Conservation (phyloP, 768 basidiomycete genomes). For the Naematelia encephala region DNA sequence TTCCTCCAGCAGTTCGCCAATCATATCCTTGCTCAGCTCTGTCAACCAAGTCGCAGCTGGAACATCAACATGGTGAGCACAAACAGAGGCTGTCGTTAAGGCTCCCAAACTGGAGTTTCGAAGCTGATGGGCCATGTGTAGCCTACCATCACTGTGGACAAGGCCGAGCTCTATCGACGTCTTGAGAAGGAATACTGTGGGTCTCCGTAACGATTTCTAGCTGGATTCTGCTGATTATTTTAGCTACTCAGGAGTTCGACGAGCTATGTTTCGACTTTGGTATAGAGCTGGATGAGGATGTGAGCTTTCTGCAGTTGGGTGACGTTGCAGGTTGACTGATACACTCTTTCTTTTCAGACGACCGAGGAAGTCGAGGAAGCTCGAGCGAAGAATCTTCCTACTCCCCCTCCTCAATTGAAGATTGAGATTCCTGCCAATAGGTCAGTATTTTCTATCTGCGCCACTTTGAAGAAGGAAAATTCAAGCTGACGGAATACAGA, state of each 20-base stretch:
- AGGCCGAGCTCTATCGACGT: constrained; percentile 84
- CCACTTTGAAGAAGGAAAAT: too few relatives aligned
- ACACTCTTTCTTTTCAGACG: constrained; percentile 58
- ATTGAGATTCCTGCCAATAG: constrained; percentile 99
- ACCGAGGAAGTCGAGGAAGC: constrained; percentile 80
- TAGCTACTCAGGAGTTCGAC: constrained; percentile 93
- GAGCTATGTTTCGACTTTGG: constrained; percentile 95
- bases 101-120: not conserved
- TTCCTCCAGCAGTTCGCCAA: not conserved
- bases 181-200: constrained; percentile 79
- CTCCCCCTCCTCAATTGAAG: constrained; percentile 88
- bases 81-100: not conserved
- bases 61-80: not conserved
- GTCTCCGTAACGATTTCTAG: constrained; percentile 18
- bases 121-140: constrained; percentile 3
- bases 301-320: constrained; percentile 53
- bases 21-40: not conserved
- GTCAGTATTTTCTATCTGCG: constrained; percentile 50
- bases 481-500: constrained; percentile 54
- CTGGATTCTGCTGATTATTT: not conserved
- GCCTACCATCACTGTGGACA: constrained; percentile 96
- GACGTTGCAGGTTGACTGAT: not conserved
- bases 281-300: constrained; percentile 95
- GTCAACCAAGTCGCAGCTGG: not conserved
- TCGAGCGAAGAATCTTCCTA: constrained; percentile 75